Base-by-base conservation (phyloP, 2,329 filamentous ascomycete genomes). In the Aspergillus sp. region DNA sequence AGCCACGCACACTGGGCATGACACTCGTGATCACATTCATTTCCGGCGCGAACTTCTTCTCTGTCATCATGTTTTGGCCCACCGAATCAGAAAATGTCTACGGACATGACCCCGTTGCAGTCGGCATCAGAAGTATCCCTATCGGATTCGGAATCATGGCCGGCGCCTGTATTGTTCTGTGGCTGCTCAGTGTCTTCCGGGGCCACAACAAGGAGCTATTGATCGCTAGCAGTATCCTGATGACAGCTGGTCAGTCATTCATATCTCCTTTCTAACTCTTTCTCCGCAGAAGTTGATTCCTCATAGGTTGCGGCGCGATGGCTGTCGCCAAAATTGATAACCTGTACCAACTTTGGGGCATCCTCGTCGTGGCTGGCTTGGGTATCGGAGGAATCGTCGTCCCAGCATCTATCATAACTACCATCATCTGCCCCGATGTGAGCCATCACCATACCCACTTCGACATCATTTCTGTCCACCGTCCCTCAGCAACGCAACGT, bases 301-400 rank as follows among this genome's bases (percentile, higher is more conserved):
- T 1, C 2, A 9, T 36, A 76, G 76, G 81, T 21, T 82, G 77
- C 59, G 83, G 82, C 32, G 76, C 79, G 3, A 69, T 87, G 52
- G 72, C 81, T 1, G 69, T 78, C 19, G 79, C 78, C 0, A 70
- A 69, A 2, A 65, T 72, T 3, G 74, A 84, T 65, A 86, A 85
- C 60, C 72, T 85, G 47, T 59, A 75, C 53, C 69, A 74, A 16
- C 69, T 85, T 14, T 86, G 81, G 72, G 79, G 76, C 13, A 70
- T 87, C 21, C 73, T 88, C n/a, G 71, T 82, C 13, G 64, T 88
- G 4, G 83, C 84, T 1, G 81, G 83, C 4, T 67, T 88, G 2
- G 86, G 86, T 5, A 83, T 88, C 4, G 86, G 86, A 5, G 86
- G 83, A 1, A 85, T 88, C 47, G 81, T 88, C 14, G 82, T 89